Conservation (phyloP, 2,329 filamentous ascomycete genomes). For the Fusarium sp. region DNA sequence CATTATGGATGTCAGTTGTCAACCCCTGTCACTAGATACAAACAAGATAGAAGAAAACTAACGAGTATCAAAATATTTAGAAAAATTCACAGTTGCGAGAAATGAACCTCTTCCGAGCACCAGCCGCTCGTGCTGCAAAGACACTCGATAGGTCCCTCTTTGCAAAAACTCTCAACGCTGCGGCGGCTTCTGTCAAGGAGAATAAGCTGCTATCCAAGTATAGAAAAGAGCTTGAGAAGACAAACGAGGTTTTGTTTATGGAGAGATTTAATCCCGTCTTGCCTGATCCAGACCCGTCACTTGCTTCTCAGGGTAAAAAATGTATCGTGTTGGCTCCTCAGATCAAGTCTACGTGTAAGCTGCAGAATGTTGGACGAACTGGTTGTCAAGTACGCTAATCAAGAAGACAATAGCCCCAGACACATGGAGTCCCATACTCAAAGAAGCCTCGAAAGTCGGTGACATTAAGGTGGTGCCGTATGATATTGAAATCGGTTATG, state of each 20-base stretch:
- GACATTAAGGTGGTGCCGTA: constrained; percentile 79
- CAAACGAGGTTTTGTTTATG: constrained; percentile 70
- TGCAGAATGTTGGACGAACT: neutral
- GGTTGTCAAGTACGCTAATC: neutral
- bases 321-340: constrained; percentile 68
- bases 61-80: constrained; percentile 17
- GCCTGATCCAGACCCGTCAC: constrained; percentile 66
- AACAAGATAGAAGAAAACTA: neutral
- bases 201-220: constrained; percentile 78
- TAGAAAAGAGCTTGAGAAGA: constrained; percentile 71
- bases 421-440: constrained; percentile 79
- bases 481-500: constrained; percentile 79
- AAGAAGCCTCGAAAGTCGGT: constrained; percentile 72
- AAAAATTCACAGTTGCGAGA: constrained; percentile 47
- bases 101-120: constrained; percentile 77
- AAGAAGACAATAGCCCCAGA: constrained; percentile 56
- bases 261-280: constrained; percentile 72
- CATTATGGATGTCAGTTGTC: constrained; percentile 48
- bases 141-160: constrained; percentile 87
- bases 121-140: constrained; percentile 79
- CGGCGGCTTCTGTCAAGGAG: constrained; percentile 81
- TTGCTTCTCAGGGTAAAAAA: constrained; percentile 65
- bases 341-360: constrained; percentile 62
- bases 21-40: constrained; percentile 1
- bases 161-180: constrained; percentile 75